Evolutionary conservation across 1,139 yeast species (phyloP).

Genomic region (Scheffersomyces quercinus): DNA sequence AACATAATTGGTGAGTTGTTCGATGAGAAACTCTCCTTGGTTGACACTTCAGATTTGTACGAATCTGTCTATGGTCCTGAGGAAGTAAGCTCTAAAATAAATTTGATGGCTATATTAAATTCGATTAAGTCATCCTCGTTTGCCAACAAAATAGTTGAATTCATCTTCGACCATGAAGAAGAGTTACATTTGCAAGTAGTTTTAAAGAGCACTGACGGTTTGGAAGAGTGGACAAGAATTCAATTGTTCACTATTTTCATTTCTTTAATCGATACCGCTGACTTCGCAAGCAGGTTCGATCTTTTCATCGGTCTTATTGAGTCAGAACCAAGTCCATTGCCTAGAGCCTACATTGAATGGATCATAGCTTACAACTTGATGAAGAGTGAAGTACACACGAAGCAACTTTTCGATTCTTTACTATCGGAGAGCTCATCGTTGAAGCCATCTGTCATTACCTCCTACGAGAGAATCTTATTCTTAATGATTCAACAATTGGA

Average conservation of each 20-base stretch:
- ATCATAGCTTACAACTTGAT: constrained; percentile 47
- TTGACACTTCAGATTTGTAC: constrained; percentile 40
- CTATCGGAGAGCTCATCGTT: constrained; percentile 16
- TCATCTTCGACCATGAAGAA: constrained; percentile 41
- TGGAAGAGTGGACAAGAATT: constrained; percentile 67
- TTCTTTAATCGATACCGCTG: constrained; percentile 29
- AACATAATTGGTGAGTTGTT: constrained; percentile 51
- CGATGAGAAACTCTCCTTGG: constrained; percentile 35
- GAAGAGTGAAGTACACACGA: constrained; percentile 16
- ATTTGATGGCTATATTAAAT: constrained; percentile 47
- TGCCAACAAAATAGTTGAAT: constrained; percentile 41
- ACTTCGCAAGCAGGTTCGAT: constrained; percentile 17
- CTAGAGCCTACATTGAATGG: constrained; percentile 81
- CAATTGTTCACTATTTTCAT: constrained; percentile 57
- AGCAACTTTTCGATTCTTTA: constrained; percentile 20
- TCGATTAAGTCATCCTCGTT: constrained; percentile 31
- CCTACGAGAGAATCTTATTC: constrained; percentile 62
- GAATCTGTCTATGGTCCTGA: constrained; percentile 54
- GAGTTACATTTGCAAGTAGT: constrained; percentile 49
- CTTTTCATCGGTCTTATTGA: constrained; percentile 27
- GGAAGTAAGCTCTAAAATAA: constrained; percentile 58
- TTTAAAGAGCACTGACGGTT: constrained; percentile 58
- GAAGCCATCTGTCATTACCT: constrained; percentile 57
- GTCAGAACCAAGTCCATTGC: constrained; percentile 74
- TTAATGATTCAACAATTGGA: constrained; percentile 49